Conservation (phyloP, 345 rosid species). For the Arabis alpina region DNA sequence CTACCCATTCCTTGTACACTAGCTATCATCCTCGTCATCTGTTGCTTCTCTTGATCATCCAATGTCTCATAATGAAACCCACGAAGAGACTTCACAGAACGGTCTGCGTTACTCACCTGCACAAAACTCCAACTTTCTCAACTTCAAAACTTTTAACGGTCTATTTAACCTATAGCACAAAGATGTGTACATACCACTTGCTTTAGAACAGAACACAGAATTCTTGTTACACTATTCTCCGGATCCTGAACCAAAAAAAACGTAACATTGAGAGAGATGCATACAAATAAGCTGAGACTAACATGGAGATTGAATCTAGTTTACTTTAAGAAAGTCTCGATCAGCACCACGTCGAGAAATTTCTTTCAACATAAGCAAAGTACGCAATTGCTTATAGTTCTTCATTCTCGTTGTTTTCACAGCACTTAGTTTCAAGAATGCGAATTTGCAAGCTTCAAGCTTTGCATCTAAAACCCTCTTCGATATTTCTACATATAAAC, state of each 20-base stretch:
- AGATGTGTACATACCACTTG: conserved; percentile 41
- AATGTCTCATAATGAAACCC: conserved; percentile 44
- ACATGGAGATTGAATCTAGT: conserved; percentile 21
- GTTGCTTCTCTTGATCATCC: conserved; percentile 42
- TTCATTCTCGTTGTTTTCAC: conserved; percentile 47
- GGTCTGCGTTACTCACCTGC: conserved; percentile 46
- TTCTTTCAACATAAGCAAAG: conserved; percentile 48
- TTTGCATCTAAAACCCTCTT: conserved; percentile 45
- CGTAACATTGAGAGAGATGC: neutral
- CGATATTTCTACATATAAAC: conserved; percentile 43
- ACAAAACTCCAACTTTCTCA: neutral
- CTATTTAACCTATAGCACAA: neutral
- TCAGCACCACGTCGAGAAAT: conserved; percentile 50
- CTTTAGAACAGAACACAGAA: conserved; percentile 47
- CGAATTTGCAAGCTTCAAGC: conserved; percentile 51
- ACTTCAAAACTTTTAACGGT: neutral
- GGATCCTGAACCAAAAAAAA: conserved; percentile 44
- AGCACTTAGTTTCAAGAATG: conserved; percentile 43
- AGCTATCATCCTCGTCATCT: conserved; percentile 34
- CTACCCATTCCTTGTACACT: conserved; percentile 46
- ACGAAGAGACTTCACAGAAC: conserved; percentile 40
- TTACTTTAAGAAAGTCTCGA: conserved; percentile 45
- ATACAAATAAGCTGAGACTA: conserved; percentile 23
- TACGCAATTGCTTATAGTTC: conserved; percentile 46
- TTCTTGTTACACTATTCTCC: conserved; percentile 47